phyloP scores from a whole-genome alignment of 352 stramenopile species.

The Globisporangium barbulae region DNA sequence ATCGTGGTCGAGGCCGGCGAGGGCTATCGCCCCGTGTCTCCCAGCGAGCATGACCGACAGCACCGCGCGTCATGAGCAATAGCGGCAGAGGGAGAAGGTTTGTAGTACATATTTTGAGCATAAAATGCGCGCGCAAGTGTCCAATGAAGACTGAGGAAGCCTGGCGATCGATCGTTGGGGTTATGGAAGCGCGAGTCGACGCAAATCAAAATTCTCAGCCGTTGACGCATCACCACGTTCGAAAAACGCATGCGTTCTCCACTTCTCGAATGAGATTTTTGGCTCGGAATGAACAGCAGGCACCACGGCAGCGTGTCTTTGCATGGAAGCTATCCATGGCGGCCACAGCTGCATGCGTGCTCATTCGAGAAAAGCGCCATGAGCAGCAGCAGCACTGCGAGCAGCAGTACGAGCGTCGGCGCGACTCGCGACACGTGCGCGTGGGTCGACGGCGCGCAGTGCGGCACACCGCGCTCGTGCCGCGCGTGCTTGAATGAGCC shows the following conservation, averaged over 20 bases:
- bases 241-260: too few species aligned
- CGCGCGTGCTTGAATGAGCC: constrained; percentile 36
- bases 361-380: constrained; percentile 13
- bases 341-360: background rate
- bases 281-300: background rate
- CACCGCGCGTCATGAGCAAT: background rate
- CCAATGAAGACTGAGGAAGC: background rate
- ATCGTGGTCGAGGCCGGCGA: background rate
- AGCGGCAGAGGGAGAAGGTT: background rate
- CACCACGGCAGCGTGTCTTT: background rate
- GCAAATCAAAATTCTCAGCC: background rate
- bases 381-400: background rate
- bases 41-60: background rate
- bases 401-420: background rate
- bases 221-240: background rate
- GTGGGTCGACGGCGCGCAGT: constrained; percentile 15
- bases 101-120: background rate
- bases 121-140: background rate
- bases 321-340: background rate
- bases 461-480: constrained; percentile 34
- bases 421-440: constrained; percentile 1
- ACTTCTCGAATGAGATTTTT: constrained; percentile 1
- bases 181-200: background rate
- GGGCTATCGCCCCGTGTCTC: background rate
- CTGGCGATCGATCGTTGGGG: background rate